Base-by-base conservation (phyloP, 441 rosid species). In the Populus hybrid region DNA sequence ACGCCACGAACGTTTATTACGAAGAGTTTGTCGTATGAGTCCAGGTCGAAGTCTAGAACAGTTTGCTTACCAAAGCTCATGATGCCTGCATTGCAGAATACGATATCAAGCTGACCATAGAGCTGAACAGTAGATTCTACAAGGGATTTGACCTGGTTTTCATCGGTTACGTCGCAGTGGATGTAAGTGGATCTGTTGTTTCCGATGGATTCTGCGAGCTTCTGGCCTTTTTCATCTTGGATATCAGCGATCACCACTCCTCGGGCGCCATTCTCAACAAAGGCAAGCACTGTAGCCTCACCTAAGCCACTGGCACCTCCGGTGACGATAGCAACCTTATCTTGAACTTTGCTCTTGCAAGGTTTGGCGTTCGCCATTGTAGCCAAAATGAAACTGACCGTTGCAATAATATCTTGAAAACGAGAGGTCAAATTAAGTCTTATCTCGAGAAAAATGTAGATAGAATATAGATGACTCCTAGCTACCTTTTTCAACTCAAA, bases 301-400 rank as follows among this genome's bases (percentile, higher is more conserved):
- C 90, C 89, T 5, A 89, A 85, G 36, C 88, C 88, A 61, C 88
- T 79, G 3, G 86, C 88, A 2, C 90, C 88, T 5, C 90, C 90
- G 4, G 87, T 86, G 86, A 87, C 74, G n/a, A 84, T 77, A 36
- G 89, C 86, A 18, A 89, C 90, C 70, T 83, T 89, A 59, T 82
- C 90, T 11, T 71, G 69, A n/a, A 88, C 70, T 70, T 80, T 84
- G 63, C 70, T 78, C 79, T 46, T 70, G 21, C 5, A 23, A 61
- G 65, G 65, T 10, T 8, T 10, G 12, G 28, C 21, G 24, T 10
- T 21, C 6, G 74, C 67, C 76, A 36, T 76, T 66, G 8, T 61
- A 69, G 24, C 12, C 38, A 65, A 8, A 8, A 8, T 61, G 12
- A n/a, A n/a, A n/a, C 21, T 8, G 12, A 10, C 11, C 3, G 10